phyloP scores from a whole-genome alignment of 2,329 filamentous ascomycete species.

The Furcasterigmium furcatum region DNA sequence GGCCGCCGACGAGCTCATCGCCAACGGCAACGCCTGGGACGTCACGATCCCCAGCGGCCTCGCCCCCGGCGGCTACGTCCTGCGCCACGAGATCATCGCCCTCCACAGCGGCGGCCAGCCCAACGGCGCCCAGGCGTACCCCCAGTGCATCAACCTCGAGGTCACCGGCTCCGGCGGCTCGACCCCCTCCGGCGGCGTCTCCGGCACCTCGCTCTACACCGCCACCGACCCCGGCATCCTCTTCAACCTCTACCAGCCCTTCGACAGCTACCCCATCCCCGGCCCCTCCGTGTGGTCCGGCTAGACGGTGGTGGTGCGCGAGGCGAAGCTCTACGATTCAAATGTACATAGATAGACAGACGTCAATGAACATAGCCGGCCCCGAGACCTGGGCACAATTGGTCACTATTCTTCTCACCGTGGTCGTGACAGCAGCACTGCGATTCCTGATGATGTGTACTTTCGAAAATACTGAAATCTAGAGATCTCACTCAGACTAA shows the following conservation, averaged over 20 bases:
- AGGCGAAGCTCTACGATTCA: too few relatives aligned
- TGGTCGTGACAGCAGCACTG: too few relatives aligned
- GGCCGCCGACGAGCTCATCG: constrained; percentile 51
- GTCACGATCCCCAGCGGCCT: constrained; percentile 43
- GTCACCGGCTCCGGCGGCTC: constrained; percentile 35
- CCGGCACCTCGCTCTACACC: constrained; percentile 31
- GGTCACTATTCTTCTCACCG: too few relatives aligned
- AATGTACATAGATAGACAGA: too few relatives aligned
- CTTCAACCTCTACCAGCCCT: constrained; percentile 28
- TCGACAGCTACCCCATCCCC: constrained; percentile 25
- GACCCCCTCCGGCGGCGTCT: constrained; percentile 20
- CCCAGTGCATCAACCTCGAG: constrained; percentile 48
- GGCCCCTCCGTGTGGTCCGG: constrained; percentile 16
- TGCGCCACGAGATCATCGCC: constrained; percentile 54
- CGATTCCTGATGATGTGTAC: too few relatives aligned
- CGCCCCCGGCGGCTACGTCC: constrained; percentile 49
- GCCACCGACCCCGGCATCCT: constrained; percentile 27
- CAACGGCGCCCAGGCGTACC: constrained; percentile 45
- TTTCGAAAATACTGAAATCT: too few relatives aligned
- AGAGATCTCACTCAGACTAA: too few relatives aligned
- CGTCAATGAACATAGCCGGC: too few relatives aligned
- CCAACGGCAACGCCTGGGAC: constrained; percentile 41
- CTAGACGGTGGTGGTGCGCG: too few relatives aligned
- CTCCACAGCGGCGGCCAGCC: constrained; percentile 42
- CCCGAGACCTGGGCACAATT: too few relatives aligned